Evolutionary conservation across 192 early-diverging fungal genomes (phyloP).

Genomic region (Gaertneriomyces semiglobifer): DNA sequence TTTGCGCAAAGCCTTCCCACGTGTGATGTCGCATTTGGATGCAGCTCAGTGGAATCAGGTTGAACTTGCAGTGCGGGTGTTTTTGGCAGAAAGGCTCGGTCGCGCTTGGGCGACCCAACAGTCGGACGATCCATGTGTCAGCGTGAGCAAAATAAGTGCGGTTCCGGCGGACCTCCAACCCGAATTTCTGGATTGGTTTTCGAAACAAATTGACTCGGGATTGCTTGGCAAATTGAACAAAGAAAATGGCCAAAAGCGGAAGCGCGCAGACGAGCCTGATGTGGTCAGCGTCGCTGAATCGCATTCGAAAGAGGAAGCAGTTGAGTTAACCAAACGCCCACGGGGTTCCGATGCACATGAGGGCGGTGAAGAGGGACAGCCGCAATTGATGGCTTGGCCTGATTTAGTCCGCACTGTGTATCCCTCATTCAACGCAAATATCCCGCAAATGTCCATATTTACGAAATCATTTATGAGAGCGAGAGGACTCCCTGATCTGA

Average conservation of each 20-base stretch:
- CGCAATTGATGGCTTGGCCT: slow-evolving; percentile 23
- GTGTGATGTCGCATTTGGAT: slow-evolving; percentile 13
- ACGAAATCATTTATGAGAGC: slow-evolving; percentile 8
- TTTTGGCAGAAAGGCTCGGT: slow-evolving; percentile 2
- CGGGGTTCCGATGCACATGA: not conserved
- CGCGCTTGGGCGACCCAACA: slow-evolving; percentile 11
- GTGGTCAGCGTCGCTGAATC: not conserved
- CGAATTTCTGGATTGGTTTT: slow-evolving; percentile 18
- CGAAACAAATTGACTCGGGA: slow-evolving; percentile 9
- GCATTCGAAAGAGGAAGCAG: not conserved
- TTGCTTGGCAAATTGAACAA: slow-evolving; percentile 7
- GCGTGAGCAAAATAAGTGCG: slow-evolving; percentile 6
- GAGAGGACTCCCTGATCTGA: slow-evolving; percentile 8
- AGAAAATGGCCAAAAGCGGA: not conserved
- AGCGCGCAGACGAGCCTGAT: not conserved
- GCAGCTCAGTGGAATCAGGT: slow-evolving; percentile 12
- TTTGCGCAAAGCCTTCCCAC: slow-evolving; percentile 6
- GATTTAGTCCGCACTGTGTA: slow-evolving; percentile 20
- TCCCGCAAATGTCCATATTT: slow-evolving; percentile 13
- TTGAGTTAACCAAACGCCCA: not conserved
- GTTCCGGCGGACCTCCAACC: slow-evolving; percentile 13
- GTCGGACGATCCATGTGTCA: too few species aligned
- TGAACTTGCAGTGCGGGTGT: slow-evolving; percentile 10
- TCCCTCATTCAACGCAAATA: slow-evolving; percentile 18
- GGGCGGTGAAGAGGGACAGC: not conserved